Conservation (phyloP, 345 rosid genomes). For the Aquilaria malaccensis region DNA sequence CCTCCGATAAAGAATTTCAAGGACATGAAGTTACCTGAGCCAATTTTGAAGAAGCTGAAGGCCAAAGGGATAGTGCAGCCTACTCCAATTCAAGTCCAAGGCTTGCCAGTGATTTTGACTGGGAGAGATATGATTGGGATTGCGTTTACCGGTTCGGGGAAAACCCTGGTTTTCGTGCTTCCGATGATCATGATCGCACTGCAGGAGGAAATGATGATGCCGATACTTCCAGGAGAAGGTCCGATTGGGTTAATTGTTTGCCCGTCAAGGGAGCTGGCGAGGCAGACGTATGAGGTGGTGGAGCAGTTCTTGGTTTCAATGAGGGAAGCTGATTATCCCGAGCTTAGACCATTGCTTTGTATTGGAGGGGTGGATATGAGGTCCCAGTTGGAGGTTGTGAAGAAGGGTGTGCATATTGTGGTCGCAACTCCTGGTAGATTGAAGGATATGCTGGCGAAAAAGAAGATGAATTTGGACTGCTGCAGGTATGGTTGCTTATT, state of each 20-base stretch:
- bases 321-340: conserved; percentile 60
- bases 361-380: conserved; percentile 94
- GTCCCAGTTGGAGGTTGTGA: conserved; percentile 79
- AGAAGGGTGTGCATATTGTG: conserved; percentile 85
- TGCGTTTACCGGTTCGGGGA: conserved; percentile 89
- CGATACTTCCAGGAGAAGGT: conserved; percentile 75
- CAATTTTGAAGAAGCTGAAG: conserved; percentile 56
- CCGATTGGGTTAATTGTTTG: conserved; percentile 76
- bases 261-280: conserved; percentile 87
- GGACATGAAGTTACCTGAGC: conserved; percentile 83
- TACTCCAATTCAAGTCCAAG: conserved; percentile 91
- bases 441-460: conserved; percentile 95
- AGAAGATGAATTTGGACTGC: conserved; percentile 82
- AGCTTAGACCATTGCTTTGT: conserved; percentile 69
- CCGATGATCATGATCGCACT: conserved; percentile 86
- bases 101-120: conserved; percentile 74
- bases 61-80: conserved; percentile 91
- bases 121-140: conserved; percentile 96
- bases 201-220: conserved; percentile 96
- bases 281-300: conserved; percentile 87
- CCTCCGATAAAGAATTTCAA: conserved; percentile 75
- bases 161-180: conserved; percentile 80
- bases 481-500: conserved; percentile 49
- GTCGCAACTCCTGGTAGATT: conserved; percentile 94
- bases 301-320: conserved; percentile 65